These are phyloP conservation scores for Xerophyta viscosa DNA, from an alignment of 106 monocot genomes.

Conservation along the genomic window DNA sequence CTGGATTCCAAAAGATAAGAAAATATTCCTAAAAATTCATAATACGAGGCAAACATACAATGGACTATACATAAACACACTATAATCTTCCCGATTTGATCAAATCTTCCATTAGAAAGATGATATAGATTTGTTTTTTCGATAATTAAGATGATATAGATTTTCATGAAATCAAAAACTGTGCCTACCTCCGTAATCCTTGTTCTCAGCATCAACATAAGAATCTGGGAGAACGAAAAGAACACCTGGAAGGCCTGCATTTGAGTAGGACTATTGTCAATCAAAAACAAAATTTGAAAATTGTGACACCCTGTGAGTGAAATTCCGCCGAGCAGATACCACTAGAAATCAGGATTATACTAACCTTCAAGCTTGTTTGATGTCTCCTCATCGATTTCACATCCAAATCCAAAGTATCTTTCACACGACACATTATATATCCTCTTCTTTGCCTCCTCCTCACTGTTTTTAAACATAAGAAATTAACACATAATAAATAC, in stretches of 20 bases:
- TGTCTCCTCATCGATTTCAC: conserved; percentile 82
- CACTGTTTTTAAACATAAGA: no score
- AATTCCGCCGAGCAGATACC: conserved; percentile 50
- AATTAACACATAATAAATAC: no score
- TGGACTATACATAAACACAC: no score
- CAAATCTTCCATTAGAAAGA: no score
- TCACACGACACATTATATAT: conserved; percentile 91
- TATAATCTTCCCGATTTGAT: no score
- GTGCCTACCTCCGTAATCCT: conserved; percentile 31
- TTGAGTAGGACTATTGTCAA: no score
- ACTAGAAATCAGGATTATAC: not conserved
- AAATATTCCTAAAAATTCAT: no score
- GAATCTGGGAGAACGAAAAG: conserved; percentile 40
- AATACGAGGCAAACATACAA: no score
- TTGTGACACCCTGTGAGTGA: conserved; percentile 62
- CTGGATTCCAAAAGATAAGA: no score
- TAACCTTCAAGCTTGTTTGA: conserved; percentile 83
- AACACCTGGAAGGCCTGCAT: conserved; percentile 30
- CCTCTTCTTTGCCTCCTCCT: conserved; percentile 81
- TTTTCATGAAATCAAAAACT: no score
- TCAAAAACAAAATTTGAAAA: conserved; percentile 68
- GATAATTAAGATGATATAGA: no score
- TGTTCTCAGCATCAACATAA: conserved; percentile 33
- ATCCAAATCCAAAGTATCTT: conserved; percentile 83
- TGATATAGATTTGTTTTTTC: no score